phyloP scores from a whole-genome alignment of 352 stramenopile species.

The Phytophthora sansomeana region DNA sequence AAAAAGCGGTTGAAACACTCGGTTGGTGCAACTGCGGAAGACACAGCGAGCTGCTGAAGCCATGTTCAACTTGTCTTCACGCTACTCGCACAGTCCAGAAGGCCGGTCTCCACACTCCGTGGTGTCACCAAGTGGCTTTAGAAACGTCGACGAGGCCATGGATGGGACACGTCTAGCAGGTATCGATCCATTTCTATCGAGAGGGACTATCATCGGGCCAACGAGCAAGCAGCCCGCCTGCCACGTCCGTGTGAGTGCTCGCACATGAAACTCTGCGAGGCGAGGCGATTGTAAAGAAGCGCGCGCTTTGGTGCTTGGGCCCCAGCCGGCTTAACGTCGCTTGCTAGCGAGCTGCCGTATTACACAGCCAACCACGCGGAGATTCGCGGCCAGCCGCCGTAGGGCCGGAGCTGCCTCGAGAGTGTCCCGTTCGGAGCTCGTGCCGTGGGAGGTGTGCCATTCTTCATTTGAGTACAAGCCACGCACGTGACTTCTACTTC shows the following conservation, averaged over 20 bases:
- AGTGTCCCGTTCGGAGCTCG: background rate
- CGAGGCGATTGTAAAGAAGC: background rate
- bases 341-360: background rate
- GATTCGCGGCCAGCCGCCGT: no score
- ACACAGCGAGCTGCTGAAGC: no score
- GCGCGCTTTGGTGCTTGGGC: background rate
- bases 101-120: no score
- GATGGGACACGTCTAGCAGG: no score
- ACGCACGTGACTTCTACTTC: slow-evolving; percentile 20
- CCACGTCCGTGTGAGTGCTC: background rate
- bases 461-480: slow-evolving; percentile 30
- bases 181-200: background rate
- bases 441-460: slow-evolving; percentile 3
- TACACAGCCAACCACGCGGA: background rate
- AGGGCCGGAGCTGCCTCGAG: background rate
- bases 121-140: no score
- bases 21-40: no score
- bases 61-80: no score
- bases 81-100: no score
- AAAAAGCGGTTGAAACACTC: no score
- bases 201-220: background rate
- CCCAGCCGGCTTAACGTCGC: background rate
- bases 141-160: no score
- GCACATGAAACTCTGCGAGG: background rate
- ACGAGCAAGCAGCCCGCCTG: background rate